Percentiles rank a stretch among this genome's conserved stretches.
Evolutionary conservation across 495 filamentous ascomycete species (phyloP).

Genomic region (Podospora pseudoanserina): DNA sequence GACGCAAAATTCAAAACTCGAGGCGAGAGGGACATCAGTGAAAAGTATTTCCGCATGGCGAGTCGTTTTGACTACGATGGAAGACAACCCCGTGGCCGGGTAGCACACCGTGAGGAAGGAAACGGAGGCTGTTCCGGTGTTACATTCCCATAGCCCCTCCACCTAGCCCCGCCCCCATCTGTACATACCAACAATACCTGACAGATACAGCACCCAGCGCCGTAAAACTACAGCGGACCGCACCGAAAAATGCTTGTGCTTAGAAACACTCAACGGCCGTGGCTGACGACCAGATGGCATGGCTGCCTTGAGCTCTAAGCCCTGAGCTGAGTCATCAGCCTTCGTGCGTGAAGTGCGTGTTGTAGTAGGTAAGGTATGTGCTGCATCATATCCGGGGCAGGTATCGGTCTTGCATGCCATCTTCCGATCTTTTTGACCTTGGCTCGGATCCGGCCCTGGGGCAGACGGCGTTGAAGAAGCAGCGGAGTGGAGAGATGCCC

Average conservation of each 20-base stretch:
- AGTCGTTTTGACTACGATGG: background rate
- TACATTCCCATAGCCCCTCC: background rate
- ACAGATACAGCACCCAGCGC: too few relatives aligned
- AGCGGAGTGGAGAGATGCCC: background rate
- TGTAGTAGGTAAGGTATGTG: background rate
- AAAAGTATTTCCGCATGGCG: background rate
- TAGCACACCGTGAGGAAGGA: background rate
- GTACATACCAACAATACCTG: background rate
- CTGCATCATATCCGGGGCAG: background rate
- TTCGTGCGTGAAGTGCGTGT: background rate
- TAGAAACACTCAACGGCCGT: background rate
- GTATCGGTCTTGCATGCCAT: background rate
- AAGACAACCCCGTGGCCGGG: background rate
- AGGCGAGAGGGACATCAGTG: background rate
- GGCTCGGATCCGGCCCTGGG: slow-evolving; percentile 16
- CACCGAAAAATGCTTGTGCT: slow-evolving; percentile 8
- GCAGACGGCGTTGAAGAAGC: slow-evolving; percentile 1
- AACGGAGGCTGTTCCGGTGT: background rate
- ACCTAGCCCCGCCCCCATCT: background rate
- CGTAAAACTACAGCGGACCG: slow-evolving; percentile 8
- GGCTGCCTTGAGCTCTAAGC: background rate
- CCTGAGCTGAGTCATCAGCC: slow-evolving; percentile 19
- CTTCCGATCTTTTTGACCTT: slow-evolving; percentile 3
- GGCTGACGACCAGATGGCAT: background rate
- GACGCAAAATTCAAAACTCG: background rate